Percentiles rank a stretch among this genome's conserved stretches.
Conservation (phyloP, 805 yeast species). For the Komagataella pastoris region DNA sequence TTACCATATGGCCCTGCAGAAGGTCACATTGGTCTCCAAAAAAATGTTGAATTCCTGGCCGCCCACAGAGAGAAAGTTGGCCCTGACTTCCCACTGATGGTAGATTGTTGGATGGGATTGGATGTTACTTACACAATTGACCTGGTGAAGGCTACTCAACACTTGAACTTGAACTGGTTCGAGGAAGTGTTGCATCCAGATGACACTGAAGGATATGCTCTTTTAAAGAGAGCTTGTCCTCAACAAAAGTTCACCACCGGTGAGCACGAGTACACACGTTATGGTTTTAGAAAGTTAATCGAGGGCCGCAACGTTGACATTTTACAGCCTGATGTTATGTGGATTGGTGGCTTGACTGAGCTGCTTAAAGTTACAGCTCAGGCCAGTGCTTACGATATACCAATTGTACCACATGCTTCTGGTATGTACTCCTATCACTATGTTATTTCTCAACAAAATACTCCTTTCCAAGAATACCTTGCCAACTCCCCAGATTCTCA, state of each 20-base stretch:
- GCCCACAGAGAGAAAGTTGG: slow-evolving; percentile 32
- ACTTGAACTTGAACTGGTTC: slow-evolving; percentile 37
- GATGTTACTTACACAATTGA: slow-evolving; percentile 34
- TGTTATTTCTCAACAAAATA: slow-evolving; percentile 32
- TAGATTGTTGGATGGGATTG: slow-evolving; percentile 38
- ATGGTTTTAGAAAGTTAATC: slow-evolving; percentile 35
- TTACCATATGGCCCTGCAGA: slow-evolving; percentile 38
- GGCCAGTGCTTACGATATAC: slow-evolving; percentile 39
- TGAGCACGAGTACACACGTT: slow-evolving; percentile 37
- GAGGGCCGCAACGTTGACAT: slow-evolving; percentile 35
- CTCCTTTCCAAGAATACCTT: slow-evolving; percentile 38
- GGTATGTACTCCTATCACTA: slow-evolving; percentile 40
- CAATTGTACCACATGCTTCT: slow-evolving; percentile 41
- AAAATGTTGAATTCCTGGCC: slow-evolving; percentile 29
- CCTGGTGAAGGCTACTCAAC: slow-evolving; percentile 26
- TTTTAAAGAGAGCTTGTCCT: slow-evolving; percentile 31
- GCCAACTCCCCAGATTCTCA: slow-evolving; percentile 36
- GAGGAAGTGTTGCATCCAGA: slow-evolving; percentile 40
- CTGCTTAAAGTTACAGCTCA: slow-evolving; percentile 30
- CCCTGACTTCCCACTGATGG: slow-evolving; percentile 39
- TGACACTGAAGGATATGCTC: slow-evolving; percentile 33
- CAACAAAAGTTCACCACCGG: slow-evolving; percentile 36
- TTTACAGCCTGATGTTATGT: slow-evolving; percentile 39
- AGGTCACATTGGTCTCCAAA: slow-evolving; percentile 30
- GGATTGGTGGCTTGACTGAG: slow-evolving; percentile 41